Evolutionary conservation across 2,329 filamentous ascomycete genomes (phyloP).

Genomic region (Dothistroma septosporum): DNA sequence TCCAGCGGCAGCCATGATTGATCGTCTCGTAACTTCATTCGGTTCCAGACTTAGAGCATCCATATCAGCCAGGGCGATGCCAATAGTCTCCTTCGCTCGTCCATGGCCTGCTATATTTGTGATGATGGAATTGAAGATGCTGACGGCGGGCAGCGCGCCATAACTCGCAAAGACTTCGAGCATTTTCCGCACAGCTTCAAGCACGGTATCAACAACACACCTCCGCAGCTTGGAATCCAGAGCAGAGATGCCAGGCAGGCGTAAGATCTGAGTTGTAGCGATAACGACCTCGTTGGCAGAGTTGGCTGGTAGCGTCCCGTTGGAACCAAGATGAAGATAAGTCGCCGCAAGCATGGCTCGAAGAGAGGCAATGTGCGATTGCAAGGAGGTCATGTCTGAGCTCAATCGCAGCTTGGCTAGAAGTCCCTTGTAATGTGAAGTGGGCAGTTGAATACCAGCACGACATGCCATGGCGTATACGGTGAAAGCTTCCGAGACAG

Average conservation of each 20-base stretch:
- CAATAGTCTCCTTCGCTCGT: conserved; percentile 28
- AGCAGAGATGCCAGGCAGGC: conserved; percentile 18
- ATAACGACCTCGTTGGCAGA: conserved; percentile 40
- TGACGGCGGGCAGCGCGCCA: conserved; percentile 27
- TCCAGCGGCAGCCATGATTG: conserved; percentile 35
- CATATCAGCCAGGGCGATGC: conserved; percentile 30
- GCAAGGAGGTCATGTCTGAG: conserved; percentile 16
- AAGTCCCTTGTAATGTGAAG: conserved; percentile 33
- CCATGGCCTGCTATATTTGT: conserved; percentile 34
- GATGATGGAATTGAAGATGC: conserved; percentile 39
- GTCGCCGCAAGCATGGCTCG: conserved; percentile 41
- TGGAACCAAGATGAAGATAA: conserved; percentile 41
- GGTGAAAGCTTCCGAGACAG: conserved; percentile 45
- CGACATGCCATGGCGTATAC: conserved; percentile 48
- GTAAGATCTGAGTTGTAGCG: conserved; percentile 29
- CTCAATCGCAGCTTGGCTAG: conserved; percentile 31
- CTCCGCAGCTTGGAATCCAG: conserved; percentile 20
- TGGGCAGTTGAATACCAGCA: conserved; percentile 38
- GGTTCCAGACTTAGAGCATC: conserved; percentile 27
- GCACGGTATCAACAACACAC: conserved; percentile 24
- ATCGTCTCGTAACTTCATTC: conserved; percentile 34
- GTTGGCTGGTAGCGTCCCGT: conserved; percentile 35
- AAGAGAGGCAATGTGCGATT: conserved; percentile 22
- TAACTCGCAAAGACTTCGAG: conserved; percentile 31
- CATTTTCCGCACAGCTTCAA: conserved; percentile 27